Conservation (phyloP, 176 grass and related monocot genomes). For the Stipa capillata region DNA sequence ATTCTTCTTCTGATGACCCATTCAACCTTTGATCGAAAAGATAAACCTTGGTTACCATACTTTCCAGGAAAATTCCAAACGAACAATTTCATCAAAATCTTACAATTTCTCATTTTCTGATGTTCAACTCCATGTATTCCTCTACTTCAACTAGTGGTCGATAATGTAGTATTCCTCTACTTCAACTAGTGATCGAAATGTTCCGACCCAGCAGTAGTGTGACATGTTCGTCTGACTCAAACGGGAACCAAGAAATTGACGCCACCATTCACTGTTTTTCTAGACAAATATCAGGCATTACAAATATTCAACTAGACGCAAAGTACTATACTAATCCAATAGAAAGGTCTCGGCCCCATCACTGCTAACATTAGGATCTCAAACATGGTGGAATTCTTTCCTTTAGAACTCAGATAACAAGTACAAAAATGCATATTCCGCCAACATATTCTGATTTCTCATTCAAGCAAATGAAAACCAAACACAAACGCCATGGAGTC, state of each 20-base stretch:
- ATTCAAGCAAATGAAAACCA: neutral
- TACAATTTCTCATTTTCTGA: too few relatives aligned
- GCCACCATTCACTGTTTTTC: too few relatives aligned
- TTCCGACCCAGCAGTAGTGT: neutral
- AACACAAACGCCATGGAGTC: conserved; percentile 10
- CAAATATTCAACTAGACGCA: neutral
- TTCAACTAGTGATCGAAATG: too few relatives aligned
- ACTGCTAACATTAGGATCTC: neutral
- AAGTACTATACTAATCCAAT: neutral
- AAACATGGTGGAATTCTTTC: neutral
- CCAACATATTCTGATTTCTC: conserved; percentile 13
- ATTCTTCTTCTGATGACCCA: too few relatives aligned
- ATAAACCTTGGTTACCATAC: too few relatives aligned
- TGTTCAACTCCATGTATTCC: too few relatives aligned
- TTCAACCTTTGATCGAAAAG: too few relatives aligned
- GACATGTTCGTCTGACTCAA: neutral
- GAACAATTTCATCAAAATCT: too few relatives aligned
- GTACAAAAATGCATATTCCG: conserved; percentile 26
- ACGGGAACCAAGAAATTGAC: neutral
- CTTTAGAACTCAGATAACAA: conserved; percentile 4
- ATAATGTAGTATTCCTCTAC: too few relatives aligned
- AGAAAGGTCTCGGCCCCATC: neutral
- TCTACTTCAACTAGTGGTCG: neutral
- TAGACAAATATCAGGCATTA: neutral
- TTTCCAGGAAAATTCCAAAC: too few relatives aligned